Evolutionary conservation across 805 yeast genomes (phyloP).

Genomic region (Torulaspora quercuum): DNA sequence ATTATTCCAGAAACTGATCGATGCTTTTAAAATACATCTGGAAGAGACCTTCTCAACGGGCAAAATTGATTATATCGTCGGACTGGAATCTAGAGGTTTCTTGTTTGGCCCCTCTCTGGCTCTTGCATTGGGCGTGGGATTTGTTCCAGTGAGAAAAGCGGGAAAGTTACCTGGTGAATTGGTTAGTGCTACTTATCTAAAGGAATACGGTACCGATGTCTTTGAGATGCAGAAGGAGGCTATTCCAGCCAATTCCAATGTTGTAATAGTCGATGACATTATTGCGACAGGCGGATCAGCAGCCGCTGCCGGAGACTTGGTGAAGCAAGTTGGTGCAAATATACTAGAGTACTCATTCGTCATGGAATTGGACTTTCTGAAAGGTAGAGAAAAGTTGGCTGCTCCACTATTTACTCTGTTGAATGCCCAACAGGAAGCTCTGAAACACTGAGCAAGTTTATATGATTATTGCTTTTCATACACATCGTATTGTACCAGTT

Average conservation of each 20-base stretch:
- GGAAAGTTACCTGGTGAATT: conserved; percentile 93
- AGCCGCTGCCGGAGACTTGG: conserved; percentile 84
- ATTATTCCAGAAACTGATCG: conserved; percentile 73
- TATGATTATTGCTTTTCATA: no score
- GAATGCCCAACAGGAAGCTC: conserved; percentile 68
- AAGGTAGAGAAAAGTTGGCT: conserved; percentile 83
- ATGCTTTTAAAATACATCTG: conserved; percentile 75
- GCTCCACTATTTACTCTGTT: conserved; percentile 89
- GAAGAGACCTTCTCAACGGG: conserved; percentile 50
- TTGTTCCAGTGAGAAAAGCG: conserved; percentile 91
- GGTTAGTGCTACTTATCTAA: conserved; percentile 65
- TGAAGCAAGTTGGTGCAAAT: conserved; percentile 61
- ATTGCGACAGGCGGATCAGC: conserved; percentile 99
- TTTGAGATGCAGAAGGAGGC: conserved; percentile 86
- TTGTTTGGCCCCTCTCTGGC: conserved; percentile 96
- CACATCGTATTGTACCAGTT: no score
- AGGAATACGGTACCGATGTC: conserved; percentile 90
- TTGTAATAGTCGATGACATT: conserved; percentile 89
- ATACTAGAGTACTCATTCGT: conserved; percentile 81
- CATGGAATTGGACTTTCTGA: conserved; percentile 90
- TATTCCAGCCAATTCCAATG: conserved; percentile 74
- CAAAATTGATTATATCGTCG: conserved; percentile 84
- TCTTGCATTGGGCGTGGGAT: conserved; percentile 80
- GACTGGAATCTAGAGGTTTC: conserved; percentile 95
- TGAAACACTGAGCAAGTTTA: conserved; percentile 29